Evolutionary conservation across 208 protist species (phyloP).

Genomic region (Leishmania tarentolae): DNA sequence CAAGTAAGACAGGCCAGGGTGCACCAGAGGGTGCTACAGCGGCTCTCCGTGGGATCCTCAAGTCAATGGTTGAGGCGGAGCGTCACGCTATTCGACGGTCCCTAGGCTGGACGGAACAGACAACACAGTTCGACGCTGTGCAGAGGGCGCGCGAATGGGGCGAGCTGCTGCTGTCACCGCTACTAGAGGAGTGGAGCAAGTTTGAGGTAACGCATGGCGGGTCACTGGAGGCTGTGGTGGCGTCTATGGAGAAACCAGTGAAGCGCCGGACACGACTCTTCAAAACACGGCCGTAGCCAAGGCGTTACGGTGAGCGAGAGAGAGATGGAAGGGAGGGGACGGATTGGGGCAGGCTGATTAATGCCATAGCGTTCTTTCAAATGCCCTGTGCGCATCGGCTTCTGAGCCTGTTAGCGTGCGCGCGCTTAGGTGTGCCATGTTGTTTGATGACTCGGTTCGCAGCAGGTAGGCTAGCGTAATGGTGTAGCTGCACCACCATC

Average conservation of each 20-base stretch:
- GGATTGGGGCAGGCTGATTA: neutral
- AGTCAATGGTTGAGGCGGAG: constrained; percentile 59
- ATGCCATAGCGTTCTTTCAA: neutral
- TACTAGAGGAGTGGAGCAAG: constrained; percentile 64
- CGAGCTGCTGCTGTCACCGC: constrained; percentile 64
- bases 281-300: constrained; percentile 21
- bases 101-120: constrained; percentile 41
- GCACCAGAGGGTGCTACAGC: neutral
- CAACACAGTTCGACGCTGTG: constrained; percentile 57
- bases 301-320: neutral
- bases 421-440: neutral
- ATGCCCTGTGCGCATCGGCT: neutral
- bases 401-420: neutral
- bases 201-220: constrained; percentile 78
- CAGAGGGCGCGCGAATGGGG: constrained; percentile 58
- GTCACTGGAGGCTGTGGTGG: constrained; percentile 45
- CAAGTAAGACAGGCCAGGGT: constrained; percentile 1
- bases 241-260: constrained; percentile 38
- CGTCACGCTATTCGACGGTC: constrained; percentile 38
- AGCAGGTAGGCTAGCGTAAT: neutral
- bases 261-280: constrained; percentile 82
- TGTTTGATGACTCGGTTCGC: neutral
- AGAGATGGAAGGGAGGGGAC: neutral
- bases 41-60: constrained; percentile 53
- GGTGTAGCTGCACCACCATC: neutral